Base-by-base conservation (phyloP, 768 basidiomycete species). In the Boletales sp. region DNA sequence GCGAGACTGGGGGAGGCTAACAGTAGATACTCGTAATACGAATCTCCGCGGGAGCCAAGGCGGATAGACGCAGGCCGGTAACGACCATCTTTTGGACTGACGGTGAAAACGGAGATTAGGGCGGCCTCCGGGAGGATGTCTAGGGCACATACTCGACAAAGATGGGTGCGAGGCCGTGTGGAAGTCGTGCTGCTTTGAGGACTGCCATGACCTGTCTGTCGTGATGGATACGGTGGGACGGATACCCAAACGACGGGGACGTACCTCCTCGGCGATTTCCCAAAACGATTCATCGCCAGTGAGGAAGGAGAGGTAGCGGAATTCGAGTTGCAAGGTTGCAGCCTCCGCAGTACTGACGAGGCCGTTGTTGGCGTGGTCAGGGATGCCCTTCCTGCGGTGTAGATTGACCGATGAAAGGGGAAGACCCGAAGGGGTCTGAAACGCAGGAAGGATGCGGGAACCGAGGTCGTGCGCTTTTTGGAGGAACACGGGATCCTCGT, bases 11-110 rank as follows among this genome's bases (percentile, higher is more conserved):
- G 15, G 19, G 31, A 34, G 10, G 67, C 81, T 71, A 53, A 89
- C 87, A 94, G 62, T 14, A 93, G 69, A 62, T 94, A 93, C 66
- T 95, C 94, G 63, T 97, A 98, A 70, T 85, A 97, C 3, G 90
- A 93, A 66, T 98, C 94, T 29, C 87, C 94, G 38, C 93, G 78
- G 31, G 93, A 93, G 24, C 94, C 94, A 18, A 98, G 79, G 12
- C 94, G 83, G 54, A 98, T 88, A 15, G 87, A 80, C 12, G 87
- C 83, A 21, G 80, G 69, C 17, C 83, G 67, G 54, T 82, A 86
- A 46, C 67, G 71, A 17, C 84, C 83, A 39, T 63, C 71, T 29
- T 69, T 47, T 0, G 80, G 74, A 24, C 84, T 85, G 52, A 31
- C 15, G 6, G 21, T 40, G 21, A 38, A 43, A 52, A 43, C 17